Base-by-base conservation (phyloP, 1,139 yeast species). In the Suhomyces panamericanus region DNA sequence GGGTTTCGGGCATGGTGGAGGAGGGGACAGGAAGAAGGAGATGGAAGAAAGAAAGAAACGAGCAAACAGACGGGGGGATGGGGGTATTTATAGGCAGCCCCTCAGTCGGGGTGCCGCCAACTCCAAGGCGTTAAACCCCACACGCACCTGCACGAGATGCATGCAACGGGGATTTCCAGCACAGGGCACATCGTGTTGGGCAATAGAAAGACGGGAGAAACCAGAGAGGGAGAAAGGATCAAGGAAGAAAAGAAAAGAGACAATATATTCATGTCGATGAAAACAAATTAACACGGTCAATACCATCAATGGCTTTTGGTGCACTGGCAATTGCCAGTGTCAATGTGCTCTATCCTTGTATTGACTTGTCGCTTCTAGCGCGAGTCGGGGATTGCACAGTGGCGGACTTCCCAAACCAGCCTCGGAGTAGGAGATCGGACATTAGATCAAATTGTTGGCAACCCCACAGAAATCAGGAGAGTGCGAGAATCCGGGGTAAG, bases 1-100 rank as follows among this genome's bases (percentile, higher is more conserved):
- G 60, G 10, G 46, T 35, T 35, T 48, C 51, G 13, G 51, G 51
- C 51, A 48, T 47, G 34, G 30, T n/a, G 24, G 32, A 13, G 22
- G 32, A 7, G 6, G 17, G 17, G 16, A 15, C n/a, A 14, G 15
- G 38, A 16, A 11, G 38, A 20, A 14, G 29, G 20, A 8, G 24
- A 2, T 4, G 24, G 24, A 7, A 17, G 16, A 7, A 22, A 22
- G 11, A 8, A 9, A n/a, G 15, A 15, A 13, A 14, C 12, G 24
- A 16, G 17, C 15, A n/a, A 11, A 10, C 20, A 7, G 37, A 32
- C 29, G 30, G 14, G 10, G 35, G 15, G 24, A 11, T 17, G 34
- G 28, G 39, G 43, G 40, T 35, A 39, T 35, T 35, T 35, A 35
- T 35, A 28, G 29, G 16, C 17, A 9, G 30, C 36, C 36, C 35